A percentile compares a stretch with the other conserved stretches of the same genome.
phyloP scores from a whole-genome alignment of 2,329 filamentous ascomycete species.

The Raffaelea arxii region DNA sequence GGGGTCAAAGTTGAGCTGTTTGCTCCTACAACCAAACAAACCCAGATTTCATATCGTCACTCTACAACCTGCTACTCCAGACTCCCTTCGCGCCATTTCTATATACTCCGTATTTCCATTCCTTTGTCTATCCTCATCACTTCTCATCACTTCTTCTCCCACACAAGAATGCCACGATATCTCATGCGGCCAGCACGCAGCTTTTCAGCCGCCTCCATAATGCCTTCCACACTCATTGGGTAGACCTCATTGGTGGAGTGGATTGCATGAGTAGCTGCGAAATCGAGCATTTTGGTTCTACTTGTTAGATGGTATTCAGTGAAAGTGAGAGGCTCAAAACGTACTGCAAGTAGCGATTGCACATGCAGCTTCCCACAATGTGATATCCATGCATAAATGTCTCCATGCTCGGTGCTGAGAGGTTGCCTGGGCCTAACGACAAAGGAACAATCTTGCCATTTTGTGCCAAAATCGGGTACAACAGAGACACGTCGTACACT shows the following conservation, averaged over 20 bases:
- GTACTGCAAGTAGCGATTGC: background rate
- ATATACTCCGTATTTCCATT: too few relatives aligned
- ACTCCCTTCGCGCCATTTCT: too few relatives aligned
- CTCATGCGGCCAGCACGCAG: conserved; percentile 36
- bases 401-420: background rate
- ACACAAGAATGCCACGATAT: conserved; percentile 25
- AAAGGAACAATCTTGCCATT: background rate
- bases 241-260: conserved; percentile 46
- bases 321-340: background rate
- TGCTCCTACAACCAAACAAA: too few relatives aligned
- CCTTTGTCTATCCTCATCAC: too few relatives aligned
- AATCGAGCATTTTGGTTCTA: conserved; percentile 26
- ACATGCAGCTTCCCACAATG: background rate
- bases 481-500: background rate
- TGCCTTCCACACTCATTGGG: conserved; percentile 29
- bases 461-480: background rate
- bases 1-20: too few relatives aligned
- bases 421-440: background rate
- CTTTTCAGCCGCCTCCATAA: conserved; percentile 41
- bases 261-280: conserved; percentile 48
- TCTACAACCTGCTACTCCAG: too few relatives aligned
- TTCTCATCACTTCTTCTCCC: background rate
- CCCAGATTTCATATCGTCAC: too few relatives aligned
- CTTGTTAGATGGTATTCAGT: conserved; percentile 20
- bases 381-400: background rate